Evolutionary conservation across 257 asterid genomes (phyloP).

Genomic region (Solanum peruvianum): DNA sequence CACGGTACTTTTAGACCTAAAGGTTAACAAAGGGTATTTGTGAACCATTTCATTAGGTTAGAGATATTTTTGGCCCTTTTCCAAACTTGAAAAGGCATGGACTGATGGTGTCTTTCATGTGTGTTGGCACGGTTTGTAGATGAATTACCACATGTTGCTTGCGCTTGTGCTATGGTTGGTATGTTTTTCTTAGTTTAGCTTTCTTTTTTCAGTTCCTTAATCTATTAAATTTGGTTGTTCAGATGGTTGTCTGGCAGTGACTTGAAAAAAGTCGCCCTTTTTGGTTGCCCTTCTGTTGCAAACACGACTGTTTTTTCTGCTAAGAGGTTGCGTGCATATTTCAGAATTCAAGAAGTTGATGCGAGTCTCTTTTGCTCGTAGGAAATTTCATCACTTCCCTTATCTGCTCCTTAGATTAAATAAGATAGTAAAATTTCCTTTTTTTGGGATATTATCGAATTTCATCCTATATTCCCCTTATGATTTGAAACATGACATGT

Average conservation of each 20-base stretch:
- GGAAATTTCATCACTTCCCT: background rate
- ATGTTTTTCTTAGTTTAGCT: background rate
- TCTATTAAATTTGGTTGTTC: slow-evolving; percentile 13
- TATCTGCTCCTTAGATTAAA: background rate
- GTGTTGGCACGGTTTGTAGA: background rate
- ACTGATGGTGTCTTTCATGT: background rate
- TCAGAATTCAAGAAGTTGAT: slow-evolving; percentile 45
- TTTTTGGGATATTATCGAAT: background rate
- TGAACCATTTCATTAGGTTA: background rate
- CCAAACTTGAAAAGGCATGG: background rate
- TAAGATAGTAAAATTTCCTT: background rate
- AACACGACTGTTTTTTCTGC: slow-evolving; percentile 32
- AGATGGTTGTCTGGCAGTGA: slow-evolving; percentile 90
- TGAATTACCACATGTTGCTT: background rate
- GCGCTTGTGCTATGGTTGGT: background rate
- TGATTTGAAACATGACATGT: background rate
- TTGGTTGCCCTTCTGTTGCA: slow-evolving; percentile 72
- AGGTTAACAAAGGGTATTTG: background rate
- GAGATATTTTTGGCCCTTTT: background rate
- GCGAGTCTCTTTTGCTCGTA: slow-evolving; percentile 20
- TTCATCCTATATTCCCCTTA: background rate
- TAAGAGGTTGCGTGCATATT: slow-evolving; percentile 53
- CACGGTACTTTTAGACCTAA: background rate
- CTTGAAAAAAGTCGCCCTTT: slow-evolving; percentile 56
- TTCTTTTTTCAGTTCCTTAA: background rate